Evolutionary conservation across 2,329 filamentous ascomycete species (phyloP).

Genomic region (Pseudogymnoascus verrucosus): DNA sequence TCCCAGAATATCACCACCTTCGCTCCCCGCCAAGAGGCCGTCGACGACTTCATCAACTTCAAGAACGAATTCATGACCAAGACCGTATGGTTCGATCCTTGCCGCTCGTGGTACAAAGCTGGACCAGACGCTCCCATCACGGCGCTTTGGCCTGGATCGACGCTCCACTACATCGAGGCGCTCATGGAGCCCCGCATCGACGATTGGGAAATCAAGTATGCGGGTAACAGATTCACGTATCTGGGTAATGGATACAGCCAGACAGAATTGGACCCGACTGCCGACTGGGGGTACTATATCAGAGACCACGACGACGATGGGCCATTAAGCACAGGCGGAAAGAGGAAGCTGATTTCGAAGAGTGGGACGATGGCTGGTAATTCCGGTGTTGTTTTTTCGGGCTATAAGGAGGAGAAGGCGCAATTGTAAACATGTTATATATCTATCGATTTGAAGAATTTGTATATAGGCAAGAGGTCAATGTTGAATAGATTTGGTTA

Average conservation of each 20-base stretch:
- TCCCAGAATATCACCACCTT: slow-evolving; percentile 29
- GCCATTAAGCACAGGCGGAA: slow-evolving; percentile 20
- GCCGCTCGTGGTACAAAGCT: slow-evolving; percentile 42
- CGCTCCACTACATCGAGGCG: slow-evolving; percentile 43
- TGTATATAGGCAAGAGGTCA: too few relatives aligned
- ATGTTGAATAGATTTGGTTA: too few relatives aligned
- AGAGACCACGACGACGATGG: slow-evolving; percentile 29
- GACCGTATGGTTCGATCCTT: slow-evolving; percentile 31
- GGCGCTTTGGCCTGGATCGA: slow-evolving; percentile 37
- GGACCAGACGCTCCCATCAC: slow-evolving; percentile 29
- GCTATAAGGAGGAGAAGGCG: slow-evolving; percentile 2
- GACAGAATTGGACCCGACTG: slow-evolving; percentile 32
- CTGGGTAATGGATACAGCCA: slow-evolving; percentile 38
- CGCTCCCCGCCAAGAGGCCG: slow-evolving; percentile 28
- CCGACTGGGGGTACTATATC: slow-evolving; percentile 35
- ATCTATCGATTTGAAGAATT: too few relatives aligned
- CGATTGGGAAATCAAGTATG: slow-evolving; percentile 37
- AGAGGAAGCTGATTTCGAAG: slow-evolving; percentile 23
- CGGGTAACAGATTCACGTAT: slow-evolving; percentile 33
- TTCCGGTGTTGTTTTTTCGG: slow-evolving; percentile 18
- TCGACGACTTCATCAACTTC: slow-evolving; percentile 33
- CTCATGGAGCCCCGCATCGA: slow-evolving; percentile 38
- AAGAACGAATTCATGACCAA: slow-evolving; percentile 36
- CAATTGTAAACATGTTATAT: too few relatives aligned
- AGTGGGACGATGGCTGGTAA: slow-evolving; percentile 21